Percentiles rank a stretch among this genome's conserved stretches.
Conservation (phyloP, 1,139 yeast genomes). For the Candida gigantensis region DNA sequence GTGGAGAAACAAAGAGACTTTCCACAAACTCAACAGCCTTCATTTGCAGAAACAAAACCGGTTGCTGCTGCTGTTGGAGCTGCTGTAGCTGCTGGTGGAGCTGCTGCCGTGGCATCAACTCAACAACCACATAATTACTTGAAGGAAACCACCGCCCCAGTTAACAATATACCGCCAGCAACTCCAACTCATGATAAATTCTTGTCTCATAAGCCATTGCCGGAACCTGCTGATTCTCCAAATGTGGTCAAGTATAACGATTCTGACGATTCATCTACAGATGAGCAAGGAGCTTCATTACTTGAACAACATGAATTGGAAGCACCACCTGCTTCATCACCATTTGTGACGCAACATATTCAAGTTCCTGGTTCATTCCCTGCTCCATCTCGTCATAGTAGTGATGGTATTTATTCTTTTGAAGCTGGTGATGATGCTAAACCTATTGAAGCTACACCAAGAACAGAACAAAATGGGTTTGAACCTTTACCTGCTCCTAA, state of each 20-base stretch:
- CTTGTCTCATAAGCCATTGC: constrained; percentile 4
- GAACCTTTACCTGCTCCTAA: constrained; percentile 23
- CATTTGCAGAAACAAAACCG: no score
- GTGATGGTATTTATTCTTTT: constrained; percentile 40
- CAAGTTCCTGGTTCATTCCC: constrained; percentile 1
- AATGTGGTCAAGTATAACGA: constrained; percentile 28
- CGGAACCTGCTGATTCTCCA: constrained; percentile 22
- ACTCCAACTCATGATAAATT: constrained; percentile 12
- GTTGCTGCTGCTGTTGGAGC: no score
- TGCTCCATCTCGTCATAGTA: constrained; percentile 22
- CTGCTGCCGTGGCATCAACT: no score
- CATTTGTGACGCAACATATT: background rate
- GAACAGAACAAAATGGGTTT: constrained; percentile 19
- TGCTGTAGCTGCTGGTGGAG: no score
- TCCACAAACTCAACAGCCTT: no score
- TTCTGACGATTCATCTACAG: constrained; percentile 18
- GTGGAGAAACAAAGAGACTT: no score
- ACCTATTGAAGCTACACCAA: constrained; percentile 32
- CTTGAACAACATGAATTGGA: constrained; percentile 35
- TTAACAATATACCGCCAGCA: constrained; percentile 7
- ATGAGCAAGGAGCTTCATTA: constrained; percentile 30
- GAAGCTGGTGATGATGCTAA: constrained; percentile 45
- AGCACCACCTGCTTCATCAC: constrained; percentile 8
- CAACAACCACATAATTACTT: no score
- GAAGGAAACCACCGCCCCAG: no score